Percentiles rank a stretch among this genome's conserved stretches.
Conservation (phyloP, 805 yeast species). For the Cyberlindnera petersonii region DNA sequence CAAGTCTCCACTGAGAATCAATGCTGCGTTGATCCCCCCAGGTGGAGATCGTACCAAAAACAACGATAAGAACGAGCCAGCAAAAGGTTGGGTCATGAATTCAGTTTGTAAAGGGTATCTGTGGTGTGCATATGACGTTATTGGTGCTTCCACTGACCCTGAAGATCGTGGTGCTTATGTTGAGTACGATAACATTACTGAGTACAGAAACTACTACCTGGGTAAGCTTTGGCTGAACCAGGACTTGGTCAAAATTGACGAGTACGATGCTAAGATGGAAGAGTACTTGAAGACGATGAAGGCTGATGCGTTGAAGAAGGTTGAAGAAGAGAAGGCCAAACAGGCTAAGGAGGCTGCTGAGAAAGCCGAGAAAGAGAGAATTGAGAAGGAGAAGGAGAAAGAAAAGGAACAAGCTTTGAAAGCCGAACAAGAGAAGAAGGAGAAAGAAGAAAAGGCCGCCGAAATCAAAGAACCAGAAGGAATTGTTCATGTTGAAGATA, state of each 20-base stretch:
- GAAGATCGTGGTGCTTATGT: conserved; percentile 24
- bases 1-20: conserved; percentile 38
- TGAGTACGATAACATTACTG: conserved; percentile 25
- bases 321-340: conserved; percentile 2
- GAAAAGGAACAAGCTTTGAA: conserved; percentile 1
- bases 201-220: conserved; percentile 22
- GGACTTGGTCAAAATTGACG: conserved; percentile 20
- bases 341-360: conserved; percentile 3
- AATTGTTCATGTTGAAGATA: background rate
- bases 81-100: conserved; percentile 49
- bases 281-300: conserved; percentile 6
- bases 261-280: conserved; percentile 15
- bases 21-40: conserved; percentile 51
- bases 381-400: conserved; percentile 13
- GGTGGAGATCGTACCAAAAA: conserved; percentile 26
- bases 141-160: conserved; percentile 37
- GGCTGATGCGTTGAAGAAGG: conserved; percentile 3
- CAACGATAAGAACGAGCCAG: conserved; percentile 40
- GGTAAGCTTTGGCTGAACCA: conserved; percentile 29
- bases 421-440: background rate
- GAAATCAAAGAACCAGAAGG: conserved; percentile 1
- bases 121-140: conserved; percentile 59
- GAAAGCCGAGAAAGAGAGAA: conserved; percentile 18
- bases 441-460: background rate
- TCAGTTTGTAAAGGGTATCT: conserved; percentile 47